phyloP scores from a whole-genome alignment of 257 asterid genomes.

The Solanum microdontum region DNA sequence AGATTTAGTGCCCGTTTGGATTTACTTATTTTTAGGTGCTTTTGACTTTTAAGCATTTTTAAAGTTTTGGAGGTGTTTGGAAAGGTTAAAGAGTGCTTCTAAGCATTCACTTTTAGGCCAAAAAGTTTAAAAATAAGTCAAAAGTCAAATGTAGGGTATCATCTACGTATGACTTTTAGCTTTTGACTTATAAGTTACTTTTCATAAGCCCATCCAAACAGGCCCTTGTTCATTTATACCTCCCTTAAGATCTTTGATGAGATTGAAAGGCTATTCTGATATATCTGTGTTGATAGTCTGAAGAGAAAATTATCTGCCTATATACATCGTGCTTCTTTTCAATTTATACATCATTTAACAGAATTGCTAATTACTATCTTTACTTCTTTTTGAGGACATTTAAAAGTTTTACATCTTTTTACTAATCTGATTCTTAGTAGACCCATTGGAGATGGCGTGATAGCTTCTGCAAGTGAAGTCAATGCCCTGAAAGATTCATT shows the following conservation, averaged over 20 bases:
- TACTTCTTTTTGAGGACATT: not conserved
- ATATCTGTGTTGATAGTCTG: not conserved
- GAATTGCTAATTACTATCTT: not conserved
- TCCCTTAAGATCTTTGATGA: not conserved
- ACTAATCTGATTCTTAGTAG: slow-evolving; percentile 17
- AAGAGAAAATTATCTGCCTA: not conserved
- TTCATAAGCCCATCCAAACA: not conserved
- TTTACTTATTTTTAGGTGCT: not conserved
- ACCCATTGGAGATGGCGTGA: slow-evolving; percentile 31
- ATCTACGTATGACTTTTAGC: not conserved
- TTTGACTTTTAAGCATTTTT: not conserved
- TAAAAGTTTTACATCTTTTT: not conserved
- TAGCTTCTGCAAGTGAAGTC: slow-evolving; percentile 47
- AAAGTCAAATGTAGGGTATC: not conserved
- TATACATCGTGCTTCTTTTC: not conserved
- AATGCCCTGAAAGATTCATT: slow-evolving; percentile 44
- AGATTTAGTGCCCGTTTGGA: not conserved
- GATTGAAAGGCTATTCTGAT: not conserved
- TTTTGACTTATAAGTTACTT: not conserved
- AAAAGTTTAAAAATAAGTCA: not conserved
- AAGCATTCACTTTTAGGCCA: not conserved
- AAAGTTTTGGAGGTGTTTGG: not conserved
- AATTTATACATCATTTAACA: not conserved
- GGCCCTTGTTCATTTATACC: not conserved
- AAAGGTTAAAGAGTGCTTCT: not conserved